Conservation (phyloP, 306 rosid species). For the Dalbergia cochinchinensis region DNA sequence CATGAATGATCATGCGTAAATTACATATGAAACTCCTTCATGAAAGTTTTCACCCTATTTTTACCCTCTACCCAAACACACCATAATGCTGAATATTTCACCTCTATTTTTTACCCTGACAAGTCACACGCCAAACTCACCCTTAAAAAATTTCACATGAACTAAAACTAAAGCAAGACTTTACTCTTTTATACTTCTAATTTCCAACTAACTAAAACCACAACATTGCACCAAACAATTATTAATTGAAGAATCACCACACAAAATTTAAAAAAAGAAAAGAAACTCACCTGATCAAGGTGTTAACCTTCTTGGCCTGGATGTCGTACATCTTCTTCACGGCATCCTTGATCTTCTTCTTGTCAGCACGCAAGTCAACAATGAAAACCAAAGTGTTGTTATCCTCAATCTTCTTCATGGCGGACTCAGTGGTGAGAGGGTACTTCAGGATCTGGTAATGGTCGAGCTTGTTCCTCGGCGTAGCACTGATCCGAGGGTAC, state of each 20-base stretch:
- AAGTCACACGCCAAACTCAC: too few species aligned
- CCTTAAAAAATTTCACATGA: too few species aligned
- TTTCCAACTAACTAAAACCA: background rate
- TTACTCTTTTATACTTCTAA: background rate
- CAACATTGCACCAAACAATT: background rate
- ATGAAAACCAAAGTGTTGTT: slow-evolving; percentile 89
- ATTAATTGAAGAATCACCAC: background rate
- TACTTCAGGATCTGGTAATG: slow-evolving; percentile 78
- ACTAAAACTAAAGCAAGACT: background rate
- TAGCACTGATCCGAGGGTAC: slow-evolving; percentile 87
- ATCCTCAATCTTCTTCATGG: slow-evolving; percentile 92
- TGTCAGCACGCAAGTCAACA: slow-evolving; percentile 87
- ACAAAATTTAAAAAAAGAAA: too few species aligned
- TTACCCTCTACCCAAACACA: too few species aligned
- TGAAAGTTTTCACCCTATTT: too few species aligned
- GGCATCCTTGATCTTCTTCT: slow-evolving; percentile 88
- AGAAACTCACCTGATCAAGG: slow-evolving; percentile 75
- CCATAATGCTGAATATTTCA: too few species aligned
- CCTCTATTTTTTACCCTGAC: too few species aligned
- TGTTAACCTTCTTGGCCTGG: slow-evolving; percentile 88
- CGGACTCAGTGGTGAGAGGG: slow-evolving; percentile 91
- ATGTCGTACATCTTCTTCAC: slow-evolving; percentile 91
- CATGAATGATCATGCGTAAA: too few species aligned
- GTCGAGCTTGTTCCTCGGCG: slow-evolving; percentile 87
- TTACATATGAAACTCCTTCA: too few species aligned